A percentile compares a stretch with the other conserved stretches of the same genome.
phyloP scores from a whole-genome alignment of 345 rosid species.

The Eucalyptus viminalis region DNA sequence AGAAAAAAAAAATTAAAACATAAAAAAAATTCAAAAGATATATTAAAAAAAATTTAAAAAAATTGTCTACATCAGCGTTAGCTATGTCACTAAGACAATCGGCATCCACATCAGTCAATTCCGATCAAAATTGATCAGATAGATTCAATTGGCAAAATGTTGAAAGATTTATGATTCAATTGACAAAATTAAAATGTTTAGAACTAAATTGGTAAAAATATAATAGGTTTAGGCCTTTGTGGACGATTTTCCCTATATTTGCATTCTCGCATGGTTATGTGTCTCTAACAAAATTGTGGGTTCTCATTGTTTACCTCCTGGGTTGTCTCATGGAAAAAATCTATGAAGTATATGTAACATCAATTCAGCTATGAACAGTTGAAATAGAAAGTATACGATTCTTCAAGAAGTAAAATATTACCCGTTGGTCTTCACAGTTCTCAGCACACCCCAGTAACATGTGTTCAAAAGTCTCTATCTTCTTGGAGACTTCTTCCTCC shows the following conservation, averaged over 20 bases:
- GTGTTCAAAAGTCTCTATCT: constrained; percentile 16
- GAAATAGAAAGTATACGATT: neutral
- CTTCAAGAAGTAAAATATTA: neutral
- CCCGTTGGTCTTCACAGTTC: constrained; percentile 35
- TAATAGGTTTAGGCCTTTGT: too few relatives aligned
- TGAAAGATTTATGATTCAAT: too few relatives aligned
- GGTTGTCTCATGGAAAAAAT: neutral
- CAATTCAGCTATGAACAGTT: neutral
- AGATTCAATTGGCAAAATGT: too few relatives aligned
- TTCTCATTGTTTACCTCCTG: neutral
- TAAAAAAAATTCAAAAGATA: too few relatives aligned
- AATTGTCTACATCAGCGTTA: rapidly evolving
- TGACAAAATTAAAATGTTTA: too few relatives aligned
- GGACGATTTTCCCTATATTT: neutral
- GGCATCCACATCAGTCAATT: rapidly evolving
- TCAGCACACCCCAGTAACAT: constrained; percentile 34
- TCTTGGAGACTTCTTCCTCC: constrained; percentile 37
- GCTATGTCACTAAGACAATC: too few relatives aligned
- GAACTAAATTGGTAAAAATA: too few relatives aligned
- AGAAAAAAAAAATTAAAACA: too few relatives aligned
- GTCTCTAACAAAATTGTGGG: neutral
- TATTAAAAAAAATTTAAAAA: too few relatives aligned
- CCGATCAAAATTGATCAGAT: too few relatives aligned
- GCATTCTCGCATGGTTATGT: neutral
- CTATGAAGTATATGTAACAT: neutral